phyloP scores from a whole-genome alignment of 495 filamentous ascomycete species.

The Trichoderma orchidacearum region DNA sequence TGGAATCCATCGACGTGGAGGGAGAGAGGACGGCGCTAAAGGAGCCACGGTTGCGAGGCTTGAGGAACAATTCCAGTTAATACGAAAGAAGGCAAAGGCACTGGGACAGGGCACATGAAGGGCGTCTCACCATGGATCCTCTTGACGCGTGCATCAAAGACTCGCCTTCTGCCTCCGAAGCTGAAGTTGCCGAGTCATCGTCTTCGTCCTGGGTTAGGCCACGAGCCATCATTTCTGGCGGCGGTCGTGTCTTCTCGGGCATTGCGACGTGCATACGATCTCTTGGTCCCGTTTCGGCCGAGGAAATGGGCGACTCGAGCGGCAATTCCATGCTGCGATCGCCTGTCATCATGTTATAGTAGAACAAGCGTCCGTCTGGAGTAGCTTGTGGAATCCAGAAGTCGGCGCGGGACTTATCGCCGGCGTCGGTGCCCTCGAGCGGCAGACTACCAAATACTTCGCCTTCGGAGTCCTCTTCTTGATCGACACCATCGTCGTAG shows the following conservation, averaged over 20 bases:
- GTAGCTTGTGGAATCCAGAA: constrained; percentile 99
- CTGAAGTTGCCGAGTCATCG: constrained; percentile 62
- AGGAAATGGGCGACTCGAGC: constrained; percentile 72
- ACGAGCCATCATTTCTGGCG: constrained; percentile 81
- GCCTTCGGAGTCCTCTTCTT: constrained; percentile 50
- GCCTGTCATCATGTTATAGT: constrained; percentile 93
- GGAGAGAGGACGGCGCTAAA: constrained; percentile 69
- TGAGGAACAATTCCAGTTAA: constrained; percentile 6
- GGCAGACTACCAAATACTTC: constrained; percentile 48
- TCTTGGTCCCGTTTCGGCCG: constrained; percentile 69
- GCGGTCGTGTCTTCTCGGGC: constrained; percentile 80
- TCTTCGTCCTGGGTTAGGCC: constrained; percentile 76
- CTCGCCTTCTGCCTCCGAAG: constrained; percentile 70
- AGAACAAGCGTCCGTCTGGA: constrained; percentile 84
- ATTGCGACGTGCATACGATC: constrained; percentile 80
- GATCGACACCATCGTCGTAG: constrained; percentile 33
- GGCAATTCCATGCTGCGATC: constrained; percentile 88
- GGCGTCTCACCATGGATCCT: neutral
- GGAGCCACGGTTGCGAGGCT: constrained; percentile 48
- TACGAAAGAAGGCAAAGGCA: neutral
- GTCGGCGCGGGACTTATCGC: constrained; percentile 73
- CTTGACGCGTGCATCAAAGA: neutral
- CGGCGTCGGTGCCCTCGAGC: constrained; percentile 51
- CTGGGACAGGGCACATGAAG: neutral
- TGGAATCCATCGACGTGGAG: constrained; percentile 82